These are phyloP conservation scores for Leccinum disarticulatum DNA, from an alignment of 768 basidiomycete species.

Conservation along the genomic window DNA sequence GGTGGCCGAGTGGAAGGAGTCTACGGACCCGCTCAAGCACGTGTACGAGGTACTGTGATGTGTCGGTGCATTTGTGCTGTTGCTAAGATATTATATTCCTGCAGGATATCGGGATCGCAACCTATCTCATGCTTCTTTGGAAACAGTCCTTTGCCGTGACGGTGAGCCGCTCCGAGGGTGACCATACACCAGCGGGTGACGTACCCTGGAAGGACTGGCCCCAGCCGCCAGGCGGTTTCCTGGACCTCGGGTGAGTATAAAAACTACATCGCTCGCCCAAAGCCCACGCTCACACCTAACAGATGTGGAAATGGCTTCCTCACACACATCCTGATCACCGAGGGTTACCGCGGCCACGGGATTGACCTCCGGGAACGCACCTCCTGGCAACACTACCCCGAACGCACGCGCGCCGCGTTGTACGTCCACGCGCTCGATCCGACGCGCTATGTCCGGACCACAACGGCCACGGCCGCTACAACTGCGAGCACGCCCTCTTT, in stretches of 20 bases:
- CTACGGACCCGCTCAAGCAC: conserved; percentile 86
- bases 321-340: conserved; percentile 79
- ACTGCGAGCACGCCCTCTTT: conserved; percentile 28
- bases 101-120: conserved; percentile 93
- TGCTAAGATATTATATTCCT: background rate
- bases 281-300: background rate
- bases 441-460: conserved; percentile 4
- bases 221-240: conserved; percentile 79
- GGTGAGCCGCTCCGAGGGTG: background rate
- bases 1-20: conserved; percentile 73
- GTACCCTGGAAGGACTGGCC: conserved; percentile 73
- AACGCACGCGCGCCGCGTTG: conserved; percentile 56
- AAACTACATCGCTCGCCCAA: background rate
- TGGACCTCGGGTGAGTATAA: conserved; percentile 76
- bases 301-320: conserved; percentile 88
- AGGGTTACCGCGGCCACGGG: conserved; percentile 84
- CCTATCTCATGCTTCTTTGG: conserved; percentile 92
- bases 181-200: background rate
- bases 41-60: conserved; percentile 70
- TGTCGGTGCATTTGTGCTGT: background rate
- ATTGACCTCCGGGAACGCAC: conserved; percentile 83
- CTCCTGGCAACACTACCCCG: conserved; percentile 82
- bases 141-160: conserved; percentile 56
- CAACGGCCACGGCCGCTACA: background rate
- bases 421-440: conserved; percentile 76